Evolutionary conservation across 345 rosid species (phyloP).

Genomic region (Carallia brachiata): DNA sequence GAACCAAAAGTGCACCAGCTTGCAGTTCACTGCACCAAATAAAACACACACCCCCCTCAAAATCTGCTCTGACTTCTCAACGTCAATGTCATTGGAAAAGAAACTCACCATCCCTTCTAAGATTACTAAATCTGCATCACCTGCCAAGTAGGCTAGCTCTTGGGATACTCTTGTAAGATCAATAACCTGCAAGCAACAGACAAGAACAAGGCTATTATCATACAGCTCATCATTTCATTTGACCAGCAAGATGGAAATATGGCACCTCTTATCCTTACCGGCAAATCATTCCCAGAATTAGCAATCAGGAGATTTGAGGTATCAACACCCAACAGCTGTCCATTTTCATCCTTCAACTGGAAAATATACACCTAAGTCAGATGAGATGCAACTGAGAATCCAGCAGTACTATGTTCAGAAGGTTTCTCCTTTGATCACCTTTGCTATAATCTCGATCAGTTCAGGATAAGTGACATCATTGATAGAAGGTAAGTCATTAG

Average conservation of each 20-base stretch:
- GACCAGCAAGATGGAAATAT: background rate
- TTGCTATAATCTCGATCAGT: slow-evolving; percentile 71
- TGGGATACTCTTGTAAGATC: slow-evolving; percentile 89
- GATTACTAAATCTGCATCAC: slow-evolving; percentile 87
- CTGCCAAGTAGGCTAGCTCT: slow-evolving; percentile 78
- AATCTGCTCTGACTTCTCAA: background rate
- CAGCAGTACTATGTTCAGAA: background rate
- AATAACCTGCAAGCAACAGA: slow-evolving; percentile 61
- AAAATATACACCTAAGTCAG: slow-evolving; percentile 27
- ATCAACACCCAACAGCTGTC: slow-evolving; percentile 78
- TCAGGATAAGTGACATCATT: slow-evolving; percentile 91
- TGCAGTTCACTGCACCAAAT: no score
- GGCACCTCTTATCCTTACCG: slow-evolving; percentile 52
- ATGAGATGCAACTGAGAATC: slow-evolving; percentile 16
- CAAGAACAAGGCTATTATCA: slow-evolving; percentile 1
- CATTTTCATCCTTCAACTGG: slow-evolving; percentile 88
- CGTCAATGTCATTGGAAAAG: background rate
- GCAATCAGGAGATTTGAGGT: slow-evolving; percentile 76
- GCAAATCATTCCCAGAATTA: slow-evolving; percentile 95
- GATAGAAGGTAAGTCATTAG: slow-evolving; percentile 96
- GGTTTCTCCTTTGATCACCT: slow-evolving; percentile 46
- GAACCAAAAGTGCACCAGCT: background rate
- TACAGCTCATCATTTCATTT: background rate
- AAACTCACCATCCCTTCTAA: slow-evolving; percentile 96
- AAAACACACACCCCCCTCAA: background rate